Evolutionary conservation across 2,329 filamentous ascomycete genomes (phyloP), one percentile per base, ranked within the genome.

Genomic region (Chaetomium sp.): DNA sequence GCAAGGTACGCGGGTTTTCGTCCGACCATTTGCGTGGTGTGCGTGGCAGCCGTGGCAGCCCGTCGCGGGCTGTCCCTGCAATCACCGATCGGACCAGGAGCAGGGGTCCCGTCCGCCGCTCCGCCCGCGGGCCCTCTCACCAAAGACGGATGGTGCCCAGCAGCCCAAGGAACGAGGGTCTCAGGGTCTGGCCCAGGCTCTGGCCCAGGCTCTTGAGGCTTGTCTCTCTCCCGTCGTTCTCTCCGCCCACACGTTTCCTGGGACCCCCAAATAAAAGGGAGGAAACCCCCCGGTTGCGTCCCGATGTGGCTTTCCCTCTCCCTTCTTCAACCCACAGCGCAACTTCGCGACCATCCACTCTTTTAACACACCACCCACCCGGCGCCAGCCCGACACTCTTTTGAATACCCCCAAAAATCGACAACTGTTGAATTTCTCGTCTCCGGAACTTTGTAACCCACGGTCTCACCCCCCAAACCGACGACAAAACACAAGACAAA

Each of bases 331-430:
- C 52, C 42, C 57, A 44, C 58, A 55, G 52, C 52, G 58, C 59
- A 57, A 61, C 58, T 53, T 56, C 60, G 57, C 59, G 53, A 53
- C 61, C 53, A 59, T 56, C 62, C 64, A 63, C 62, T 65, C 61
- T 51, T 62, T 64, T 58, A 36, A 45, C 61, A 49, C 19, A 53
- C 57, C 19, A 53, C 57, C 51, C 53, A 61, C 50, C 53, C 59
- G 62, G 64, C 64, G 51, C 60, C 63, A 61, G 64, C 62, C 61
- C 61, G 46, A 62, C 63, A 54, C 60, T 66, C 62, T 52, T 64
- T 66, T 59, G 53, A 45, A 52, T 49, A 8, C 2, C 1, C 12
- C 12, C 37, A 38, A 38, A 8, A 38, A 38, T 12, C 12, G 37
- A 11, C 12, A 42, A 42, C 7, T 27, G 32, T 5, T 36, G 19